These are phyloP conservation scores for Aspergillus oerlinghausenensis DNA, from an alignment of 2,329 filamentous ascomycete genomes.

Conservation along the genomic window DNA sequence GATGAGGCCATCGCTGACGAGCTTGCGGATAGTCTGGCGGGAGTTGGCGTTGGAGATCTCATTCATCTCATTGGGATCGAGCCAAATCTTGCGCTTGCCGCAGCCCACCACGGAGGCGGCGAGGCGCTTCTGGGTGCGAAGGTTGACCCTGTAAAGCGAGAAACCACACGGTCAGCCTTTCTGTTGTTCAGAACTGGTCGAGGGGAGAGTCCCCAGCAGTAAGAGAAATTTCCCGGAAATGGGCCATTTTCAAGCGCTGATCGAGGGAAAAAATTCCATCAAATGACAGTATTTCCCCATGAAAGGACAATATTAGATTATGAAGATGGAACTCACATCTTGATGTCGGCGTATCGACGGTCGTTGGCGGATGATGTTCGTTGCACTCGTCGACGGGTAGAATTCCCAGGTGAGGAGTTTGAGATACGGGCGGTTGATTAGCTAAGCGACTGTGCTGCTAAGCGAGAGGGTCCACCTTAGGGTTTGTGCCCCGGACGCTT, in stretches of 20 bases:
- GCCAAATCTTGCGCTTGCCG: conserved; percentile 99
- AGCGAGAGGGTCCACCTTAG: conserved; percentile 38
- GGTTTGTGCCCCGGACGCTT: conserved; percentile 29
- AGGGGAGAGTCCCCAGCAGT: background rate
- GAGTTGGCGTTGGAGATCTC: conserved; percentile 99
- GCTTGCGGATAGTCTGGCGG: conserved; percentile 99
- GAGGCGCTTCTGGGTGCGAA: conserved; percentile 99
- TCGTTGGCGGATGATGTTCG: conserved; percentile 44
- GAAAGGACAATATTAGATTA: conserved; percentile 11
- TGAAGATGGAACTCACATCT: conserved; percentile 40
- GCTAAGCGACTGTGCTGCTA: conserved; percentile 36
- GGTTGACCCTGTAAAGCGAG: conserved; percentile 76
- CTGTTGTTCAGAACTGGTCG: conserved; percentile 20
- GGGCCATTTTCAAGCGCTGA: conserved; percentile 6
- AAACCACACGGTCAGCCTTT: conserved; percentile 30
- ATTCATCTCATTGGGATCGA: conserved; percentile 98
- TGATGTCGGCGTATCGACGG: conserved; percentile 44
- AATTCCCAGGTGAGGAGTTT: conserved; percentile 40
- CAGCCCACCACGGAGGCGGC: conserved; percentile 97
- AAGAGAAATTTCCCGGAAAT: conserved; percentile 2
- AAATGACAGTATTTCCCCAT: conserved; percentile 16
- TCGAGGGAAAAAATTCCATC: conserved; percentile 14
- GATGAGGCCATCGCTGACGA: conserved; percentile 99
- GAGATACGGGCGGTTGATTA: conserved; percentile 36
- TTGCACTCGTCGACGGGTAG: conserved; percentile 35